phyloP scores from a whole-genome alignment of 352 stramenopile genomes.

The Globisporangium yorkense region DNA sequence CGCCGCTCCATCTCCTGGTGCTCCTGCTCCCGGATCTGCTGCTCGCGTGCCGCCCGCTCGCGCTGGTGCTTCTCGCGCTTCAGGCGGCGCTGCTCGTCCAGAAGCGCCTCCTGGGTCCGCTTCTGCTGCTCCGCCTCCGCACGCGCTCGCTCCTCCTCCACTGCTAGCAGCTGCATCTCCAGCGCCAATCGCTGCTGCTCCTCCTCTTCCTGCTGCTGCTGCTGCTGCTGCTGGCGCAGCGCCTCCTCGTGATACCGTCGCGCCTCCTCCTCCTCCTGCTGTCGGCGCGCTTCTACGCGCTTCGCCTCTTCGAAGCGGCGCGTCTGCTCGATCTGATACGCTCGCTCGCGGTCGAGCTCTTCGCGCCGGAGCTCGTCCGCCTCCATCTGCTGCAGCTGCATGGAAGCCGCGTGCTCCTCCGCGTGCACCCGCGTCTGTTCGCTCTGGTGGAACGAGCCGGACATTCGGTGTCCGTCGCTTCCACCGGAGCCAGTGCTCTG shows the following conservation, averaged over 20 bases:
- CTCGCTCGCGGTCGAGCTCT: conserved; percentile 9
- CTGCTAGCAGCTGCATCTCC: conserved; percentile 20
- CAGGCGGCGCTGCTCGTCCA: conserved; percentile 59
- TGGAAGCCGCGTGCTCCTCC: conserved; percentile 14
- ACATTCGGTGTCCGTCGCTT: conserved; percentile 24
- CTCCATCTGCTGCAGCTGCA: conserved; percentile 1
- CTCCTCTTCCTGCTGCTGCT: conserved; percentile 11
- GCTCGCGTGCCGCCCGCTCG: conserved; percentile 38
- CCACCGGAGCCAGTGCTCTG: conserved; percentile 30
- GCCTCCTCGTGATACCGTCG: conserved; percentile 7
- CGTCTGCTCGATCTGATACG: conserved; percentile 13
- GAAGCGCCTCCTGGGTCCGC: conserved; percentile 30
- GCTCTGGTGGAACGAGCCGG: conserved; percentile 12
- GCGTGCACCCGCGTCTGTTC: conserved; percentile 21
- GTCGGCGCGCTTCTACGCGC: conserved; percentile 11
- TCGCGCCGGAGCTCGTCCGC: conserved; percentile 7
- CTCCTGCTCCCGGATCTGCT: conserved; percentile 25
- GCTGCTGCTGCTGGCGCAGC: conserved; percentile 18
- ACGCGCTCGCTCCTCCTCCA: conserved; percentile 14
- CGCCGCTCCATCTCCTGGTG: conserved; percentile 11
- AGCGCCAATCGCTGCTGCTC: conserved; percentile 13
- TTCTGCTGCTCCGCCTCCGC: conserved; percentile 20
- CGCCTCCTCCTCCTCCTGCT: conserved; percentile 5
- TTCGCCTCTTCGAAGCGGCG: conserved; percentile 16
- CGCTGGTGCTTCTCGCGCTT: conserved; percentile 72